A percentile compares a stretch with the other conserved stretches of the same genome.
Evolutionary conservation across 805 yeast genomes (phyloP).

Genomic region (Starmerella ratchasimensis): DNA sequence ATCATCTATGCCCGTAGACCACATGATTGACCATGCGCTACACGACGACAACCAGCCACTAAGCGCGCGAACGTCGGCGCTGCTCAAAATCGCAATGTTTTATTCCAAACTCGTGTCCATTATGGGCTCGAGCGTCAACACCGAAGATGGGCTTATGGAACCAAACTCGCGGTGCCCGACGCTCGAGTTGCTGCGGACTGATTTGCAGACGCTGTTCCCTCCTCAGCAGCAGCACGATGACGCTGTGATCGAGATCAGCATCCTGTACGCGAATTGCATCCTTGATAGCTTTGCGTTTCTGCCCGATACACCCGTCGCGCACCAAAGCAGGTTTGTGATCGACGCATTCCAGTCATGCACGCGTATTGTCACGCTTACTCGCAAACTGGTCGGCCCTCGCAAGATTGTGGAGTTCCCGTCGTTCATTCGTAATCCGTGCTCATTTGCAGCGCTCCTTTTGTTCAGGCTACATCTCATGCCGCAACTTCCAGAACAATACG

Average conservation of each 20-base stretch:
- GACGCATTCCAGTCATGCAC: slow-evolving; percentile 73
- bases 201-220: slow-evolving; percentile 54
- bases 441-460: slow-evolving; percentile 58
- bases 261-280: slow-evolving; percentile 62
- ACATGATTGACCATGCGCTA: slow-evolving; percentile 64
- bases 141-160: slow-evolving; percentile 81
- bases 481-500: slow-evolving; percentile 48
- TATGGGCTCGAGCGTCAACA: slow-evolving; percentile 72
- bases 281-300: slow-evolving; percentile 79
- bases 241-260: slow-evolving; percentile 60
- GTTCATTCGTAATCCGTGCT: slow-evolving; percentile 72
- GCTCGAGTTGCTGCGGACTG: slow-evolving; percentile 61
- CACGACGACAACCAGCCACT: slow-evolving; percentile 37
- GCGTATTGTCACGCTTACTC: slow-evolving; percentile 61
- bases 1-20: slow-evolving; percentile 72
- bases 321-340: slow-evolving; percentile 71
- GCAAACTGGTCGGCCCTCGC: slow-evolving; percentile 51
- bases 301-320: slow-evolving; percentile 65
- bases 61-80: slow-evolving; percentile 50
- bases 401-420: slow-evolving; percentile 76
- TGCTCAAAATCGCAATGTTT: slow-evolving; percentile 62
- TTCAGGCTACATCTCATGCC: slow-evolving; percentile 76
- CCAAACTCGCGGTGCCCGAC: slow-evolving; percentile 73
- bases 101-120: slow-evolving; percentile 72
- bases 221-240: slow-evolving; percentile 33